Evolutionary conservation across 1,284 basidiomycete species (phyloP).

Genomic region (Schizophyllum amplum): DNA sequence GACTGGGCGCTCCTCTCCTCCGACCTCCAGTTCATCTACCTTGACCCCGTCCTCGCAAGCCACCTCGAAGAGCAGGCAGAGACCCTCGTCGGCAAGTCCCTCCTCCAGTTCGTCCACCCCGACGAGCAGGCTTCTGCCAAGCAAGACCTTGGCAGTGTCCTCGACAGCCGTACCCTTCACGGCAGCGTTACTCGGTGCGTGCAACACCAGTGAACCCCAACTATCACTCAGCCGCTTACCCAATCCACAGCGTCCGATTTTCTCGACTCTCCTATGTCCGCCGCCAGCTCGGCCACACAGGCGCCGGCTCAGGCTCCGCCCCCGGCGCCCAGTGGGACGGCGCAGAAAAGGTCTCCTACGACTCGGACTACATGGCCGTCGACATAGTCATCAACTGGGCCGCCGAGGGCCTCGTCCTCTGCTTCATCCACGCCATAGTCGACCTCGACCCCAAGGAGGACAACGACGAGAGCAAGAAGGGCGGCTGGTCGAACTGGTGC

Average conservation of each 20-base stretch:
- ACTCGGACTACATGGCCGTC: conserved; percentile 79
- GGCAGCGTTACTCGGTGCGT: conserved; percentile 85
- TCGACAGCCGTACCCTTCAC: conserved; percentile 76
- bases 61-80: conserved; percentile 73
- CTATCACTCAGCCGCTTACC: too few species aligned
- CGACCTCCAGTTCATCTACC: conserved; percentile 78
- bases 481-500: conserved; percentile 90
- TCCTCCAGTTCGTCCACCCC: conserved; percentile 86
- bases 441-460: conserved; percentile 65
- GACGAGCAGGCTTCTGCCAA: conserved; percentile 78
- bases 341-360: too few species aligned
- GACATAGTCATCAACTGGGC: conserved; percentile 96
- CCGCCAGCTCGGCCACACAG: conserved; percentile 54
- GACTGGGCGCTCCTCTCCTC: conserved; percentile 70
- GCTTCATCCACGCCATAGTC: conserved; percentile 89
- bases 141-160: conserved; percentile 70
- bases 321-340: too few species aligned
- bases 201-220: not conserved
- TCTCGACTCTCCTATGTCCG: conserved; percentile 66
- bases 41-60: conserved; percentile 76
- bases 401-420: conserved; percentile 83
- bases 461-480: conserved; percentile 72
- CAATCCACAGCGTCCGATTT: conserved; percentile 59
- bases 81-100: conserved; percentile 62
- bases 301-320: conserved; percentile 62